Percentiles rank a stretch among this genome's conserved stretches.
These are phyloP conservation scores for Arachis monticola DNA, from an alignment of 331 rosid genomes.

Conservation along the genomic window DNA sequence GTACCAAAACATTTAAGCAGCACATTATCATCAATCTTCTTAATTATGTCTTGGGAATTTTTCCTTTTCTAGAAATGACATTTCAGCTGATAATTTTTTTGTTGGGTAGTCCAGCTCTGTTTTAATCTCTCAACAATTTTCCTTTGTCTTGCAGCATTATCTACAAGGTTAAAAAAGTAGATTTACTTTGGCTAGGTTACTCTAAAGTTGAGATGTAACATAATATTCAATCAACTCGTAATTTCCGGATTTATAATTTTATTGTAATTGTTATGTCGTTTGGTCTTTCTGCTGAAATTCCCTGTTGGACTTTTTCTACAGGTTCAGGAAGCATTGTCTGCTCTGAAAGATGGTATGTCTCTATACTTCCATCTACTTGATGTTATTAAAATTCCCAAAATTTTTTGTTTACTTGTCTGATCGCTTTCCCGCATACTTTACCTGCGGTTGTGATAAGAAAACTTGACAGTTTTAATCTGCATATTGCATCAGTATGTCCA, in stretches of 20 bases:
- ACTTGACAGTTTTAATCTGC: background rate
- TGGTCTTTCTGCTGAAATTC: constrained; percentile 10
- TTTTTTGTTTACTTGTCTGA: constrained; percentile 26
- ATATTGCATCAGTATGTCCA: constrained; percentile 22
- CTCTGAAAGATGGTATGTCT: constrained; percentile 74
- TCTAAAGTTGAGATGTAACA: constrained; percentile 1
- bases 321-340: constrained; percentile 65
- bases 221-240: background rate
- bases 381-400: constrained; percentile 23
- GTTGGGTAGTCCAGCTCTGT: constrained; percentile 16
- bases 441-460: constrained; percentile 7
- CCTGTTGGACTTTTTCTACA: constrained; percentile 44
- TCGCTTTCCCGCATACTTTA: background rate
- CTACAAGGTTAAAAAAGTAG: constrained; percentile 15
- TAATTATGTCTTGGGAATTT: background rate
- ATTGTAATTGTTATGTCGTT: constrained; percentile 14
- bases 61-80: background rate
- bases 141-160: constrained; percentile 19
- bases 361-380: constrained; percentile 27
- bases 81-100: constrained; percentile 23
- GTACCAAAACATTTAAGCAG: background rate
- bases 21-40: constrained; percentile 2
- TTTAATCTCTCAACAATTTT: constrained; percentile 10
- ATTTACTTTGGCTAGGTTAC: constrained; percentile 6
- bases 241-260: constrained; percentile 2